Evolutionary conservation across 352 stramenopile species (phyloP).

Genomic region (Peronospora tabacina): DNA sequence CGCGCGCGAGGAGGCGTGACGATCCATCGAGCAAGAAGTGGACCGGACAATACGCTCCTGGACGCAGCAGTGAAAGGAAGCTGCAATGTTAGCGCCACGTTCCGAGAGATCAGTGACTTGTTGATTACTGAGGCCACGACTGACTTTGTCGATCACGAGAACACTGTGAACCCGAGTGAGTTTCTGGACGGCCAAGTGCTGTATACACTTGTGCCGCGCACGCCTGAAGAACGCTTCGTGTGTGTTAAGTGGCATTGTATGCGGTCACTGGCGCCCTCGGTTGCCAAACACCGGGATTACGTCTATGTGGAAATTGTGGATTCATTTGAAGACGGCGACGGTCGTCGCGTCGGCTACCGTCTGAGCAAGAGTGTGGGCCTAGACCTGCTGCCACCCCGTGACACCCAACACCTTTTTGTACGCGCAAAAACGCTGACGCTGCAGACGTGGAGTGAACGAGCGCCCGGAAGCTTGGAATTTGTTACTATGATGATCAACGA

Average conservation of each 20-base stretch:
- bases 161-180: conserved; percentile 53
- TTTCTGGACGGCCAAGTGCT: conserved; percentile 76
- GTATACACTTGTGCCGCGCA: conserved; percentile 61
- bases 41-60: conserved; percentile 49
- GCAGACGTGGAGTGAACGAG: conserved; percentile 59
- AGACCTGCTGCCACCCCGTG: conserved; percentile 35
- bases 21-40: conserved; percentile 51
- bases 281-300: conserved; percentile 74
- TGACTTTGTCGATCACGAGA: conserved; percentile 61
- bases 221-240: conserved; percentile 54
- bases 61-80: conserved; percentile 64
- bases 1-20: conserved; percentile 59
- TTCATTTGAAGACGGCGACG: conserved; percentile 58
- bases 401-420: conserved; percentile 53
- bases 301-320: conserved; percentile 81
- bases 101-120: conserved; percentile 69
- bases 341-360: conserved; percentile 56
- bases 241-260: conserved; percentile 80
- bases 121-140: conserved; percentile 64
- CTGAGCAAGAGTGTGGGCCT: conserved; percentile 72
- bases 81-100: conserved; percentile 67
- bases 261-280: conserved; percentile 61
- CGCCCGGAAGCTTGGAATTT: conserved; percentile 54
- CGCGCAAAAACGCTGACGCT: conserved; percentile 68
- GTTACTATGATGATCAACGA: conserved; percentile 82